Conservation (phyloP, 176 grass and related monocot genomes). For the Carex myosuroides region DNA sequence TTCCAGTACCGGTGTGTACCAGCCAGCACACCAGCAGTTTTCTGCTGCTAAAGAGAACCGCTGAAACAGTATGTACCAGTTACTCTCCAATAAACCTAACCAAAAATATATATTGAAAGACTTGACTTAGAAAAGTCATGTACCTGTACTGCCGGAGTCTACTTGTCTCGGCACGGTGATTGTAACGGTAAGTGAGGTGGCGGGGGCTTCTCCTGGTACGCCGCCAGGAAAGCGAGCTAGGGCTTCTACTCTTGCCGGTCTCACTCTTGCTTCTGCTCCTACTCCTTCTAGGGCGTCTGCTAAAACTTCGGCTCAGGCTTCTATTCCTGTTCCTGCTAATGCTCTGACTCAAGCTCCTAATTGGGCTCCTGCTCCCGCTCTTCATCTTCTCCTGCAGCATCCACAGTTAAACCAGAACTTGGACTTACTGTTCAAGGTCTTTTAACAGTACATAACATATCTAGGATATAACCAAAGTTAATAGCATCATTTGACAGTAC, state of each 20-base stretch:
- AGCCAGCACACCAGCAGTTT: background rate
- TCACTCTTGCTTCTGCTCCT: conserved; percentile 32
- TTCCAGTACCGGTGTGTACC: background rate
- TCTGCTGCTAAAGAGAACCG: background rate
- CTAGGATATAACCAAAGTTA: too few species aligned
- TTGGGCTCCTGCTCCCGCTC: conserved; percentile 19
- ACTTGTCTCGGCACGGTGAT: background rate
- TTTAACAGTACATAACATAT: too few species aligned
- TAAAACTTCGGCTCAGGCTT: conserved; percentile 17
- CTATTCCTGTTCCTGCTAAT: background rate
- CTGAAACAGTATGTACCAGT: background rate
- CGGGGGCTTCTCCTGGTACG: background rate
- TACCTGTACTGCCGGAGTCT: background rate
- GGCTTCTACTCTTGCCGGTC: conserved; percentile 27
- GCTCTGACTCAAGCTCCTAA: background rate
- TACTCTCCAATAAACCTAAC: background rate
- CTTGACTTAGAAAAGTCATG: background rate
- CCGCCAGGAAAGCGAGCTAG: background rate
- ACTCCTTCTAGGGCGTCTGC: conserved; percentile 28
- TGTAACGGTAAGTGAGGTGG: background rate
- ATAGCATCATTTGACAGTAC: too few species aligned
- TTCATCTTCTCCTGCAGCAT: background rate
- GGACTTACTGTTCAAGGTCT: too few species aligned
- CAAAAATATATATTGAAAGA: background rate
- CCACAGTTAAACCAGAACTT: background rate